These are phyloP conservation scores for Amoebophrya sp. DNA, from an alignment of 169 alveolate species.

Conservation along the genomic window DNA sequence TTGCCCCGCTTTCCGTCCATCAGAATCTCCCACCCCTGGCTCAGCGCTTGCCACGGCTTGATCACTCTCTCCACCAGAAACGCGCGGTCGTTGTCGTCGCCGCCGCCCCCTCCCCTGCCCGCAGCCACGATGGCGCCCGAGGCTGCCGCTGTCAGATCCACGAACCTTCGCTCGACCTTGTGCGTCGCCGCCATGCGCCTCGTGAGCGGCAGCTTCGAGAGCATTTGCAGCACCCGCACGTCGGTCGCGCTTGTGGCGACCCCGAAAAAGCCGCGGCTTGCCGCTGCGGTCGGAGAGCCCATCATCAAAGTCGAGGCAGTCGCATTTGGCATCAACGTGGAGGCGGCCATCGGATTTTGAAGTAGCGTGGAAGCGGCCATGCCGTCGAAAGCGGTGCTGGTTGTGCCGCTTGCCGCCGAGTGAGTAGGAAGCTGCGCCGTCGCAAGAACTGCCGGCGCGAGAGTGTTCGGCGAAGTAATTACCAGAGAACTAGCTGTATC, in stretches of 20 bases:
- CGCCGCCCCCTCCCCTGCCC: neutral
- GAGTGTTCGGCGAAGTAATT: no score
- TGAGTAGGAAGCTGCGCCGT: neutral
- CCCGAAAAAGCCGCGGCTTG: neutral
- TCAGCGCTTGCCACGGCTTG: neutral
- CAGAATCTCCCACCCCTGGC: neutral
- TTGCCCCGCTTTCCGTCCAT: neutral
- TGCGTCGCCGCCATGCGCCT: neutral
- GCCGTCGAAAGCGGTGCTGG: neutral
- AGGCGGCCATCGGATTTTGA: neutral
- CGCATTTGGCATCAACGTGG: neutral
- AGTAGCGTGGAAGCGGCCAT: no score
- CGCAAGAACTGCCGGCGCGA: neutral
- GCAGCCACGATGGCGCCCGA: neutral
- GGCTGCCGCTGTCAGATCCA: no score
- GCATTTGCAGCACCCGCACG: neutral
- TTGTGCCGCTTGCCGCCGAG: neutral
- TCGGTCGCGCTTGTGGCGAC: neutral
- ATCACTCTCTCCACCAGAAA: neutral
- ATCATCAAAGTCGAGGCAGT: no score
- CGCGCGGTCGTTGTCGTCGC: neutral
- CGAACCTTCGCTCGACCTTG: neutral
- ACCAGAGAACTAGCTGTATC: no score
- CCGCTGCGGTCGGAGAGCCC: no score
- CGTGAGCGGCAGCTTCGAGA: neutral